phyloP scores from a whole-genome alignment of 2,329 filamentous ascomycete genomes.

The Geosmithia flava region DNA sequence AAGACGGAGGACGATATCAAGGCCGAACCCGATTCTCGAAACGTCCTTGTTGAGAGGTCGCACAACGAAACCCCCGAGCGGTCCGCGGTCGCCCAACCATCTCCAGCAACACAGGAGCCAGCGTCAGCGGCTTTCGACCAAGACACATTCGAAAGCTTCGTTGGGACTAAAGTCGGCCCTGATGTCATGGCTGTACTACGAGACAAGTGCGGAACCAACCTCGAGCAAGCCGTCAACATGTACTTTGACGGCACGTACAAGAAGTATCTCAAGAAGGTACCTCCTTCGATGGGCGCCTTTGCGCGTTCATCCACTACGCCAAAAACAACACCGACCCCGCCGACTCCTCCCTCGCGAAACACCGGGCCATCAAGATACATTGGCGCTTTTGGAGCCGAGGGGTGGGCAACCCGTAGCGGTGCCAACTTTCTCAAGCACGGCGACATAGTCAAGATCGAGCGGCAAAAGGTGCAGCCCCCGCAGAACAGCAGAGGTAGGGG shows the following conservation, averaged over 20 bases:
- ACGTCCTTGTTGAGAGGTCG: slow-evolving; percentile 2
- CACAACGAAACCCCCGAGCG: slow-evolving; percentile 1
- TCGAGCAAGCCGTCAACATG: slow-evolving; percentile 55
- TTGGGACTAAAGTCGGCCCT: slow-evolving; percentile 41
- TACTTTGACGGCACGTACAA: slow-evolving; percentile 60
- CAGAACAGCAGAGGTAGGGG: slow-evolving; percentile 28
- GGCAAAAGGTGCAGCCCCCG: slow-evolving; percentile 60
- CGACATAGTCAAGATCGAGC: slow-evolving; percentile 76
- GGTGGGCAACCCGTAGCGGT: slow-evolving; percentile 85
- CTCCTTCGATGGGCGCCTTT: slow-evolving; percentile 2
- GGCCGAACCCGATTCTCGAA: slow-evolving; percentile 6
- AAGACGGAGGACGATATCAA: slow-evolving; percentile 11
- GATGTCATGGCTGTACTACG: slow-evolving; percentile 37
- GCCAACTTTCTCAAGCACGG: slow-evolving; percentile 63
- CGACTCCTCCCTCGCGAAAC: slow-evolving; percentile 5
- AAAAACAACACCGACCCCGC: background rate
- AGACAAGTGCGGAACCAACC: slow-evolving; percentile 40
- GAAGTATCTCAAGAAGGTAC: slow-evolving; percentile 19
- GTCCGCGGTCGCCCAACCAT: background rate
- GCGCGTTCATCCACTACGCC: background rate
- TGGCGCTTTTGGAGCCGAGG: slow-evolving; percentile 82
- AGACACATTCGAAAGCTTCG: slow-evolving; percentile 43
- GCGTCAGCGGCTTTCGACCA: slow-evolving; percentile 36
- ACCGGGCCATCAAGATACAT: slow-evolving; percentile 54
- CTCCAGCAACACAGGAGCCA: slow-evolving; percentile 7